Percentiles rank a stretch among this genome's conserved stretches.
Conservation (phyloP, 805 yeast species). For the Saccharomycopsis capsularis region DNA sequence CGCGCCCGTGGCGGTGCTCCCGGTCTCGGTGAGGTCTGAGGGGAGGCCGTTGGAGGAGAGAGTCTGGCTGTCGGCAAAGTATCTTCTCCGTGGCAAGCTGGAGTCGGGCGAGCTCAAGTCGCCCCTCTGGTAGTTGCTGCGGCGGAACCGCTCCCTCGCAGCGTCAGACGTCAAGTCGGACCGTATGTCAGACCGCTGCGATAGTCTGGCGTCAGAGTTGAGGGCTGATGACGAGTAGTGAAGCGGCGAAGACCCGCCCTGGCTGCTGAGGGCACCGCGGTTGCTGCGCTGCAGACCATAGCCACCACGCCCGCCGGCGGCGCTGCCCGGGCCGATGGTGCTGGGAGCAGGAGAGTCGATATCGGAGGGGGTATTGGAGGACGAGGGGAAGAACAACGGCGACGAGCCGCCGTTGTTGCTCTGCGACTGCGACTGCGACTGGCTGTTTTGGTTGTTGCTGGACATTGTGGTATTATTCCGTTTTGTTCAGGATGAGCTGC, state of each 20-base stretch:
- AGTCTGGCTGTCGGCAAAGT: conserved; percentile 32
- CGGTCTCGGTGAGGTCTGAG: conserved; percentile 27
- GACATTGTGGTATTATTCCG: conserved; percentile 14
- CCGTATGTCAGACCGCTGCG: conserved; percentile 35
- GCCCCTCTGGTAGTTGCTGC: conserved; percentile 54
- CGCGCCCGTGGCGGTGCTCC: conserved; percentile 37
- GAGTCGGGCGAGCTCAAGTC: conserved; percentile 67
- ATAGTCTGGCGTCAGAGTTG: conserved; percentile 23
- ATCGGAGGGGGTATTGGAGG: conserved; percentile 25
- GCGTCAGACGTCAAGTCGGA: conserved; percentile 36
- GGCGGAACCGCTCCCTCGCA: conserved; percentile 31
- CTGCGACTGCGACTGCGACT: conserved; percentile 24
- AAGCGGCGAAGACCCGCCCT: conserved; percentile 39
- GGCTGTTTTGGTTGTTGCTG: conserved; percentile 23
- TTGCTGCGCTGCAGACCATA: conserved; percentile 22
- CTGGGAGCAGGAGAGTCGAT: too few species aligned
- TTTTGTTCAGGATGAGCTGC: too few species aligned
- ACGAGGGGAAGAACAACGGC: conserved; percentile 31
- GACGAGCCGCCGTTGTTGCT: conserved; percentile 25
- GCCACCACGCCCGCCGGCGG: conserved; percentile 26
- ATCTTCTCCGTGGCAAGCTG: conserved; percentile 57
- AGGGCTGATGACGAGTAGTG: conserved; percentile 34
- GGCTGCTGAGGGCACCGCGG: conserved; percentile 20
- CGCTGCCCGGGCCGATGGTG: too few species aligned
- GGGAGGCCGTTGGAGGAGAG: conserved; percentile 16